Evolutionary conservation across 352 stramenopile species (phyloP).

Genomic region (Globisporangium cylindrosporum): DNA sequence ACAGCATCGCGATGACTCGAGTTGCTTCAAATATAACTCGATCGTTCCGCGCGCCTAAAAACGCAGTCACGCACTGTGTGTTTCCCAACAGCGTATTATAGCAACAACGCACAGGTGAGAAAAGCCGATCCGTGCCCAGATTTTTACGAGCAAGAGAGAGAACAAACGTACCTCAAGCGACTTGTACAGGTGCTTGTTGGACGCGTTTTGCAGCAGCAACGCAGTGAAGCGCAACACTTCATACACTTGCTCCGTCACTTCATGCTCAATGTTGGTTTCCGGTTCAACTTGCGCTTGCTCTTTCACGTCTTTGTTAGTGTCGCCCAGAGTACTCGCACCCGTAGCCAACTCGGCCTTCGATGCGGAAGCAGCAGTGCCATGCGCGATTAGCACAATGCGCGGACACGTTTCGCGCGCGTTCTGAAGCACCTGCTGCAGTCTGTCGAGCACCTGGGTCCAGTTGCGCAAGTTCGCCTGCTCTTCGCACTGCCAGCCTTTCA

Average conservation of each 20-base stretch:
- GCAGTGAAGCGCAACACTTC: conserved; percentile 73
- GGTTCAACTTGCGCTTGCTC: conserved; percentile 6
- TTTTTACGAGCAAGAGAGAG: background rate
- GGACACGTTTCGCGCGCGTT: conserved; percentile 38
- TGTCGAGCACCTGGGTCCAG: conserved; percentile 59
- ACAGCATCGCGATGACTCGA: conserved; percentile 69
- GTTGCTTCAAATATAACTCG: conserved; percentile 65
- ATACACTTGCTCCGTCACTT: conserved; percentile 55
- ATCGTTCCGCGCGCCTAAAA: conserved; percentile 68
- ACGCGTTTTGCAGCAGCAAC: conserved; percentile 75
- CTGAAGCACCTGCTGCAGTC: conserved; percentile 48
- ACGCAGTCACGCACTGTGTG: conserved; percentile 19
- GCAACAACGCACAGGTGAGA: conserved; percentile 1
- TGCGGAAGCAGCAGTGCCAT: background rate
- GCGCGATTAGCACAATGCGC: conserved; percentile 38
- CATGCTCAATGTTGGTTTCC: conserved; percentile 28
- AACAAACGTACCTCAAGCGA: conserved; percentile 40
- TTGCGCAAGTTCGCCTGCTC: conserved; percentile 73
- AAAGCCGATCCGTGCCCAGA: background rate
- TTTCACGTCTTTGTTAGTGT: conserved; percentile 20
- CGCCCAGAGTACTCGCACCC: background rate
- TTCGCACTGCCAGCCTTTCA: conserved; percentile 80
- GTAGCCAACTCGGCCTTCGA: background rate
- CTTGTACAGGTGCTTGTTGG: conserved; percentile 75
- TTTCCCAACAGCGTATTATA: conserved; percentile 19